A percentile compares a stretch with the other conserved stretches of the same genome.
These are phyloP conservation scores for Lyophyllum semitale DNA, from an alignment of 768 basidiomycete genomes.

Conservation along the genomic window DNA sequence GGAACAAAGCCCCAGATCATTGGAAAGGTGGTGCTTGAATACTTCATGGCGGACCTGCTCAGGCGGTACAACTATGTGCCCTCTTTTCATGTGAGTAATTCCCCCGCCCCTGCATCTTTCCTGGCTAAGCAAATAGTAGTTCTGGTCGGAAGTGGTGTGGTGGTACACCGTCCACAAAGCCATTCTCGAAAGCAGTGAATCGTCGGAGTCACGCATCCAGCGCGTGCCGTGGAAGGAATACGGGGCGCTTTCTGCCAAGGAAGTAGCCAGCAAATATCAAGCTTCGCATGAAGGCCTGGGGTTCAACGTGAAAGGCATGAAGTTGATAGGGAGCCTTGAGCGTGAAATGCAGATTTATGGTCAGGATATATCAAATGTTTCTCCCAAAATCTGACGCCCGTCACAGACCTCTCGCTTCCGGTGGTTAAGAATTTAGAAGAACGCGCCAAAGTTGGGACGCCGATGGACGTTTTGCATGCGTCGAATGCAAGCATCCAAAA, in stretches of 20 bases:
- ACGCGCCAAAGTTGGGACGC: not conserved
- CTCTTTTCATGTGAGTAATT: no score
- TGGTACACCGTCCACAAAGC: no score
- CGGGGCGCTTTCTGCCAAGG: no score
- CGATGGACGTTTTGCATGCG: not conserved
- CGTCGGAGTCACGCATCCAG: no score
- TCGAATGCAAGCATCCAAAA: not conserved
- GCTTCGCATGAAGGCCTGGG: no score
- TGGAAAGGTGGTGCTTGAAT: not conserved
- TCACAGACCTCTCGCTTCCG: not conserved
- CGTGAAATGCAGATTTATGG: no score
- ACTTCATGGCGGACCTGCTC: not conserved
- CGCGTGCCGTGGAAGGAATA: no score
- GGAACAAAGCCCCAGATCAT: not conserved
- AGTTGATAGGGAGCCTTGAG: no score
- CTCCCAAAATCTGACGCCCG: not conserved
- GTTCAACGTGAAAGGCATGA: no score
- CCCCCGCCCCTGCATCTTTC: not conserved
- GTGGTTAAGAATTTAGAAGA: not conserved
- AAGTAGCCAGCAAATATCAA: no score
- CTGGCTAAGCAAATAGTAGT: not conserved
- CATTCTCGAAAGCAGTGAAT: no score
- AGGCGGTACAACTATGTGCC: not conserved
- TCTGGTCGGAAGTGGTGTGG: no score
- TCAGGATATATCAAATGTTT: not conserved